phyloP scores from a whole-genome alignment of 2,329 filamentous ascomycete genomes.

The Sporothrix schenckii region DNA sequence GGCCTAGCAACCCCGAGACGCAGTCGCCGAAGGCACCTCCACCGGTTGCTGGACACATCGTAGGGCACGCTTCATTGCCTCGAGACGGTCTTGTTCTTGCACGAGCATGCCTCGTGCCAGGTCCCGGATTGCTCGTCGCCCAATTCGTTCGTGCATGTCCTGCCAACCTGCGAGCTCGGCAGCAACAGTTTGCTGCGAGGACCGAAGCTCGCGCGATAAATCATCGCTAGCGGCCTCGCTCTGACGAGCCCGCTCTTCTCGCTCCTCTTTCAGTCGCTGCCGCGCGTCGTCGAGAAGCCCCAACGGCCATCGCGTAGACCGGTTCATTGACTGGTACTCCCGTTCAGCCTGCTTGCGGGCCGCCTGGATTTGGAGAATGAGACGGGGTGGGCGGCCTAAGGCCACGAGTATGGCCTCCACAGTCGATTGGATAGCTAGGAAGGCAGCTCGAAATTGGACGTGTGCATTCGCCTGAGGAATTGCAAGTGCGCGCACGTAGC shows the following conservation, averaged over 20 bases:
- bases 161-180: conserved; percentile 93
- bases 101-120: conserved; percentile 79
- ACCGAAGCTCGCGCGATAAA: conserved; percentile 79
- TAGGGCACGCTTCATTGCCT: conserved; percentile 78
- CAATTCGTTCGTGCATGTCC: conserved; percentile 79
- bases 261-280: conserved; percentile 78
- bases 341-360: conserved; percentile 78
- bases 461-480: conserved; percentile 75
- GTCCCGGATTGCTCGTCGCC: conserved; percentile 71
- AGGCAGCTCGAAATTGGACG: conserved; percentile 70
- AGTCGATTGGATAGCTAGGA: conserved; percentile 80
- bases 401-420: conserved; percentile 79
- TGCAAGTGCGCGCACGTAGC: conserved; percentile 67
- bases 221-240: conserved; percentile 70
- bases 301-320: conserved; percentile 78
- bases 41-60: conserved; percentile 55
- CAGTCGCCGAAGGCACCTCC: neutral
- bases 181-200: conserved; percentile 92
- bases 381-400: conserved; percentile 74
- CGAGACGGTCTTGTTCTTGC: conserved; percentile 75
- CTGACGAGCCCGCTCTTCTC: conserved; percentile 75
- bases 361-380: conserved; percentile 75
- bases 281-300: conserved; percentile 85
- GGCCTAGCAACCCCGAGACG: neutral
- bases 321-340: conserved; percentile 71